Evolutionary conservation across 345 rosid genomes (phyloP), one percentile per base, ranked within the genome.

Genomic region (Litchi chinensis): DNA sequence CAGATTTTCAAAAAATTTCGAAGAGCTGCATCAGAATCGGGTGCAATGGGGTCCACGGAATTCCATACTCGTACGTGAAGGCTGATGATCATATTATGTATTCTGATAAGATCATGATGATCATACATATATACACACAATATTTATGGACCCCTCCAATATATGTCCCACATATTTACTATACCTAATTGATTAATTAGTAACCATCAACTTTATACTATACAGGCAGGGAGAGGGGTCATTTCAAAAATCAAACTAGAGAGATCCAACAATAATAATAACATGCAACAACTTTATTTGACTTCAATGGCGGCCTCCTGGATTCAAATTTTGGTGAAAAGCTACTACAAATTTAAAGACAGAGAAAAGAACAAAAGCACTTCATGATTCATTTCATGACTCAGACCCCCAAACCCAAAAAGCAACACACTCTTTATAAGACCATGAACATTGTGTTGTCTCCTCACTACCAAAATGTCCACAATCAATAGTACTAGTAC

Each of bases 301-400:
- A 62, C 12, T 59, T 74, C 21, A 56, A 32, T 54, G 46, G 78
- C 78, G 62, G 70, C 48, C 56, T 46, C 78, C 44, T 46, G 11
- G 46, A 75, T 75, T 75, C 78, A 75, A 75, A 75, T 10, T 48
- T 26, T 64, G 44, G 48, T 13, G 46, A 65, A 48, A 43, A 73
- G 67, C 6, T 8, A 12, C 39, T 21, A 0, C 18, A 13, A 32
- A 32, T 2, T 44, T 0, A 19, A 7, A 21, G 43, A 12, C 6
- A 73, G 15, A 57, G 21, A 73, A 32, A 19, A 3, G 19, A 59
- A 75, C 37, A 63, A 74, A 60, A 74, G 41, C 70, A 19, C 5
- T 41, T 62, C 68, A 60, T 59, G 6, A 71, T 69, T 46, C 52
- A 50, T 15, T 3, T 6, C 44, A 41, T 41, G 44, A 50, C 56